These are phyloP conservation scores for Bruguiera parviflora DNA, from an alignment of 345 rosid species.

Conservation along the genomic window DNA sequence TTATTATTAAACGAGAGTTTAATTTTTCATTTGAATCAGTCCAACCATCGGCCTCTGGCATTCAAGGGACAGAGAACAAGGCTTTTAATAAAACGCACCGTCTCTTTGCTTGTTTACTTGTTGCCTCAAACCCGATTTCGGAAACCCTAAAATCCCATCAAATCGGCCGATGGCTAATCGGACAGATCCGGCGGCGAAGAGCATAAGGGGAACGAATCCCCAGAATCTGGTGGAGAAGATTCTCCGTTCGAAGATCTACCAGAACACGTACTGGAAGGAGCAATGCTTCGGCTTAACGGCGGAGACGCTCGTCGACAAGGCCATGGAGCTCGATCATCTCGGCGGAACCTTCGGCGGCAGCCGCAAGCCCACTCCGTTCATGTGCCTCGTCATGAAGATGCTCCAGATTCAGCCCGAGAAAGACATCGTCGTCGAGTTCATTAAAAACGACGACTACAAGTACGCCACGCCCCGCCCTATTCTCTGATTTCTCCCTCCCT, in stretches of 20 bases:
- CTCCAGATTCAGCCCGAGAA: slow-evolving; percentile 95
- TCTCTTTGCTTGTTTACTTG: no score
- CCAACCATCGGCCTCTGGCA: no score
- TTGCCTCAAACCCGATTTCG: no score
- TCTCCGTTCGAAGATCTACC: slow-evolving; percentile 68
- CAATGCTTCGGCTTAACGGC: slow-evolving; percentile 89
- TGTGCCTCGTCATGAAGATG: slow-evolving; percentile 83
- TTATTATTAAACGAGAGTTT: no score
- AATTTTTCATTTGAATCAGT: no score
- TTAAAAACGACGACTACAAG: slow-evolving; percentile 92
- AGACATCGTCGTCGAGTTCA: slow-evolving; percentile 86
- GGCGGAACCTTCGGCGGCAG: slow-evolving; percentile 89
- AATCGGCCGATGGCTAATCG: slow-evolving; percentile 60
- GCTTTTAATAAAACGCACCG: no score
- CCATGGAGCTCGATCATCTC: slow-evolving; percentile 86
- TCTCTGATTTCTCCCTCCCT: no score
- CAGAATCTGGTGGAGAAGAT: slow-evolving; percentile 88
- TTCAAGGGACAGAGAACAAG: no score
- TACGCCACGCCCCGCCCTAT: slow-evolving; percentile 12
- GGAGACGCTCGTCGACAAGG: slow-evolving; percentile 86
- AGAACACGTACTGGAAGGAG: slow-evolving; percentile 89
- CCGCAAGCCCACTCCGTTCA: slow-evolving; percentile 79
- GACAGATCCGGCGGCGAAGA: slow-evolving; percentile 85
- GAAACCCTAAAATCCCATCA: neutral
- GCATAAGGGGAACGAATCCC: slow-evolving; percentile 80